A percentile compares a stretch with the other conserved stretches of the same genome.
Evolutionary conservation across 139 green algal genomes (phyloP).

Genomic region (Chlamydomonas incerta): DNA sequence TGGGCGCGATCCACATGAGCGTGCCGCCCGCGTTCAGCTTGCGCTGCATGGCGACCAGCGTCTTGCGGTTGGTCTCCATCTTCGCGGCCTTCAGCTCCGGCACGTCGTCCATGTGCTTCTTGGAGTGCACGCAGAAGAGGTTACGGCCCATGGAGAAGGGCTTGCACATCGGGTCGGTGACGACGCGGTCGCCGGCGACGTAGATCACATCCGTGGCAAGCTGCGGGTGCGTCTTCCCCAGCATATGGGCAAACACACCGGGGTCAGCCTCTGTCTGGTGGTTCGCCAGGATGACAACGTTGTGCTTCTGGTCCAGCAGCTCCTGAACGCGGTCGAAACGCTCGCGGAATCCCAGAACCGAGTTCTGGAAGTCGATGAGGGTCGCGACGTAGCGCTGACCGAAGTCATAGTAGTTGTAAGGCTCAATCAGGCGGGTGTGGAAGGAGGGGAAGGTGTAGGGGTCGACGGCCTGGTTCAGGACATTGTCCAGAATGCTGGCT

Average conservation of each 20-base stretch:
- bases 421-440: conserved; percentile 88
- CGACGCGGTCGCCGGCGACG: conserved; percentile 92
- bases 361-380: conserved; percentile 93
- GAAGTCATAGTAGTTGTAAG: conserved; percentile 97
- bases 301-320: conserved; percentile 83
- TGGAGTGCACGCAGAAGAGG: conserved; percentile 98
- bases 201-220: conserved; percentile 84
- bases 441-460: conserved; percentile 93
- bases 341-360: conserved; percentile 79
- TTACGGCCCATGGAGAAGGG: conserved; percentile 99
- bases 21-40: conserved; percentile 79
- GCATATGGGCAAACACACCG: conserved; percentile 95
- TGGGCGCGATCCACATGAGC: conserved; percentile 95
- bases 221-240: conserved; percentile 82
- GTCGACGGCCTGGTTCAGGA: conserved; percentile 65
- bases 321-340: conserved; percentile 62
- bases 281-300: conserved; percentile 98
- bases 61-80: conserved; percentile 90
- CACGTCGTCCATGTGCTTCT: conserved; percentile 96
- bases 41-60: conserved; percentile 81
- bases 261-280: conserved; percentile 98
- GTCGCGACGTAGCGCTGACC: conserved; percentile 92
- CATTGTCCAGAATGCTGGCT: conserved; percentile 65
- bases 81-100: conserved; percentile 90
- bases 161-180: conserved; percentile 96